These are phyloP conservation scores for Amanita inopinata DNA, from an alignment of 768 basidiomycete species.

Conservation along the genomic window DNA sequence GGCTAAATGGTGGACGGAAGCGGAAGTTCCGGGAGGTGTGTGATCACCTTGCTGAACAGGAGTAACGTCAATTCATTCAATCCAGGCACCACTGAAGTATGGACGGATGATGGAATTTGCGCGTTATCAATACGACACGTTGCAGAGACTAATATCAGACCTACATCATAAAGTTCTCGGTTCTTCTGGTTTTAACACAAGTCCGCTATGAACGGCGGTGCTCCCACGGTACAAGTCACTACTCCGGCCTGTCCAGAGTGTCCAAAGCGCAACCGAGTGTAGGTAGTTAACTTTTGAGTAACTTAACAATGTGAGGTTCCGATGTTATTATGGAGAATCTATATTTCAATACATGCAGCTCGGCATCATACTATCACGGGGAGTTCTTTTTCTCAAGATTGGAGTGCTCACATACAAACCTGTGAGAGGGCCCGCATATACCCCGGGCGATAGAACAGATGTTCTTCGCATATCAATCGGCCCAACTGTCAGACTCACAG, in stretches of 20 bases:
- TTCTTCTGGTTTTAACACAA: conserved; percentile 19
- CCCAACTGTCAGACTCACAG: no score
- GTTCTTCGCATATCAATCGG: no score
- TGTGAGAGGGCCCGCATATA: no score
- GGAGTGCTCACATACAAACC: no score
- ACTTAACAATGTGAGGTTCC: no score
- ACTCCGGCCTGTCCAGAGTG: background rate
- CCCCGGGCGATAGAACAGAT: no score
- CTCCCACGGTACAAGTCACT: background rate
- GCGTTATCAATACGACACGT: conserved; percentile 16
- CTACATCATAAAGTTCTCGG: conserved; percentile 16
- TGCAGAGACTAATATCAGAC: conserved; percentile 9
- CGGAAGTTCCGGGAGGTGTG: conserved; percentile 42
- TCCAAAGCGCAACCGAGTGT: background rate
- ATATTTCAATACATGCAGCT: no score
- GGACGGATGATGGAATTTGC: conserved; percentile 51
- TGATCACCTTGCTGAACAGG: conserved; percentile 8
- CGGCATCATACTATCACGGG: no score
- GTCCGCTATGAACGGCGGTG: no score
- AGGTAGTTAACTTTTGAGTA: background rate
- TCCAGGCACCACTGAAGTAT: conserved; percentile 40
- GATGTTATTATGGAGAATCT: no score
- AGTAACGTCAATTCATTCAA: conserved; percentile 2
- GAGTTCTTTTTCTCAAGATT: no score
- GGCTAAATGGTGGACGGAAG: conserved; percentile 57